Evolutionary conservation across 1,284 basidiomycete genomes (phyloP), one percentile per base, ranked within the genome.

Genomic region (Sutorius eximius): DNA sequence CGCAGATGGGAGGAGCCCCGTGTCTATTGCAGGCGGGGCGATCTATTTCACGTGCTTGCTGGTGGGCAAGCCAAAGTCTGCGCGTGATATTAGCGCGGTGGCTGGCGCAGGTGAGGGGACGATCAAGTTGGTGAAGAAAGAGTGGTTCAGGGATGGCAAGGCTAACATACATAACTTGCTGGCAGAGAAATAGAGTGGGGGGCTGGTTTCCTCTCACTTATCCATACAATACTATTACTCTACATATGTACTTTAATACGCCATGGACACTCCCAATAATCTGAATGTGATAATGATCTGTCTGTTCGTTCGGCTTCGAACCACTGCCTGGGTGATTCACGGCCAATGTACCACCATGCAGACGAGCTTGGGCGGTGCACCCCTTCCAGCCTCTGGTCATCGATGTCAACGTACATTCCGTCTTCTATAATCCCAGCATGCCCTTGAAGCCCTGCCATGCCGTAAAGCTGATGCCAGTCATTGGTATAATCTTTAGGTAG

Each of bases 101-200:
- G 95, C 94, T 0, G 93, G 93, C 10, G 95, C 98, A n/a, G 95
- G 93, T 67, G 95, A 98, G 68, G 90, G 93, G 50, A 98, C 96
- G 48, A 96, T 98, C 71, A 94, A 83, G 75, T 63, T 93, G 72
- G 86, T 91, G 53, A 90, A 91, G 74, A 75, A 87, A 68, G 83
- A 90, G 64, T 91, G 90, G 89, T 79, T 92, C 58, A 84, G 88
- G 54, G 83, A 86, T 11, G 88, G 89, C 33, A 89, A 83, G 75
- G 89, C 86, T 18, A 80, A 78, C 47, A 64, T 89, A 72, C 79
- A 59, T 20, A 59, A 61, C 45, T 56, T 72, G 37, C 66, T 67
- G 13, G 44, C 58, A 0, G 69, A 72, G n/a, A 66, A 54, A 52
- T 71, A 59, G 45, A 9, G 18, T 36, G 30, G 11, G 16, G 20